Percentiles rank a stretch among this genome's conserved stretches.
Evolutionary conservation across 345 rosid genomes (phyloP).

Genomic region (Aquilaria yunnanensis): DNA sequence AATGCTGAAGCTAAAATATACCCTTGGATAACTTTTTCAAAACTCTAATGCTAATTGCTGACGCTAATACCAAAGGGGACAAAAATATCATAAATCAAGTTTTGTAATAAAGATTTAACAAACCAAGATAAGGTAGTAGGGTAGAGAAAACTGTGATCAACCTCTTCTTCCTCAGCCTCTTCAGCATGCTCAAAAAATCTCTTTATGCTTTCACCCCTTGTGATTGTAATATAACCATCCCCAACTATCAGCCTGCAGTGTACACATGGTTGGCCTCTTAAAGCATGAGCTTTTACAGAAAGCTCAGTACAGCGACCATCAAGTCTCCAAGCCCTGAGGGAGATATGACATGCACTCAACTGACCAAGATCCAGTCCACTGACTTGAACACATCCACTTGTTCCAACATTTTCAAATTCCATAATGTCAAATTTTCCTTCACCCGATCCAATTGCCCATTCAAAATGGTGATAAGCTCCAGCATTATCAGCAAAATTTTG

Average conservation of each 20-base stretch:
- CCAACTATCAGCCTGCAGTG: slow-evolving; percentile 93
- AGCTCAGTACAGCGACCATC: slow-evolving; percentile 78
- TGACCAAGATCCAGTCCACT: slow-evolving; percentile 66
- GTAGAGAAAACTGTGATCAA: slow-evolving; percentile 18
- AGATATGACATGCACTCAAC: slow-evolving; percentile 66
- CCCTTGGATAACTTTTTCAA: too few species aligned
- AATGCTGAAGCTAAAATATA: too few species aligned
- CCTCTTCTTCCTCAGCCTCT: slow-evolving; percentile 99
- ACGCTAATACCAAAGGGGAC: too few species aligned
- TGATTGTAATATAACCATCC: slow-evolving; percentile 82
- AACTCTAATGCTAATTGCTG: too few species aligned
- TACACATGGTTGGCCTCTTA: slow-evolving; percentile 80
- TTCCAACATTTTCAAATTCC: slow-evolving; percentile 83
- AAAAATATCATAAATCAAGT: slow-evolving; percentile 1
- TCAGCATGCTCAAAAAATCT: slow-evolving; percentile 94
- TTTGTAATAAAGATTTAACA: neutral
- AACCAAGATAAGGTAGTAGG: neutral
- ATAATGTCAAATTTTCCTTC: slow-evolving; percentile 85
- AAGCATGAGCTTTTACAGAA: slow-evolving; percentile 86
- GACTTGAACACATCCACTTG: slow-evolving; percentile 50
- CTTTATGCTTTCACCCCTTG: slow-evolving; percentile 73
- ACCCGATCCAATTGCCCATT: slow-evolving; percentile 94
- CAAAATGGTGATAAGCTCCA: slow-evolving; percentile 79
- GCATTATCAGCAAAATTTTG: slow-evolving; percentile 64
- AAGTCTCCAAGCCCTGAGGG: slow-evolving; percentile 74